phyloP scores from a whole-genome alignment of 495 filamentous ascomycete genomes.

The Paragyromitra xinjiangensis region DNA sequence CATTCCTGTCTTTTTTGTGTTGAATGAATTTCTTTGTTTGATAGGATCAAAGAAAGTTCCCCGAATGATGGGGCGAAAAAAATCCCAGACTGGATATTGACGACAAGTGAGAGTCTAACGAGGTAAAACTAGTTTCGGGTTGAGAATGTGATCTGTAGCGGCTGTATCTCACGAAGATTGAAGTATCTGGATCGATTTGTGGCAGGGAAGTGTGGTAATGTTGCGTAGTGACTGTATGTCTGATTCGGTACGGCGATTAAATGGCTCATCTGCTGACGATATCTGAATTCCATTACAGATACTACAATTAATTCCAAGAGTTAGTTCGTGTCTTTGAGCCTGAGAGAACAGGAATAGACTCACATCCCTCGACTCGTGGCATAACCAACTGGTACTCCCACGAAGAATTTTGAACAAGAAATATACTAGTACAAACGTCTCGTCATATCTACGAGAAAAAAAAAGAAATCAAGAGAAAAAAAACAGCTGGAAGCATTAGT shows the following conservation, averaged over 20 bases:
- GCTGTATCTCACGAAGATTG: background rate
- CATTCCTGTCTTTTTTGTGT: background rate
- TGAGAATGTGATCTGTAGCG: background rate
- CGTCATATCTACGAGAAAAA: background rate
- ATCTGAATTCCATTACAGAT: background rate
- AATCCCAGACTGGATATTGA: slow-evolving; percentile 3
- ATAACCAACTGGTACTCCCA: background rate
- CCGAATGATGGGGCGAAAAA: slow-evolving; percentile 23
- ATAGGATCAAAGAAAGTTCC: slow-evolving; percentile 17
- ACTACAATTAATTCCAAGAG: background rate
- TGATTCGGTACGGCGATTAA: background rate
- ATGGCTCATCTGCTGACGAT: background rate
- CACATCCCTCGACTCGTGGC: background rate
- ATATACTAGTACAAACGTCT: background rate
- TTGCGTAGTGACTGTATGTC: background rate
- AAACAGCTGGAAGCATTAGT: background rate
- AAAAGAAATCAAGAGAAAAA: background rate
- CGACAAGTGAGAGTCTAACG: background rate
- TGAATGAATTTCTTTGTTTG: slow-evolving; percentile 23
- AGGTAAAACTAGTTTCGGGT: background rate
- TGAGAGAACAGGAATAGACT: background rate
- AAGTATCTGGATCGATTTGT: background rate
- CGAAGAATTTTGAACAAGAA: background rate
- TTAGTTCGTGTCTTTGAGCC: background rate
- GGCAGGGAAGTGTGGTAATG: background rate